Conservation (phyloP, 495 filamentous ascomycete genomes). For the Aspergillus sclerotioniger region DNA sequence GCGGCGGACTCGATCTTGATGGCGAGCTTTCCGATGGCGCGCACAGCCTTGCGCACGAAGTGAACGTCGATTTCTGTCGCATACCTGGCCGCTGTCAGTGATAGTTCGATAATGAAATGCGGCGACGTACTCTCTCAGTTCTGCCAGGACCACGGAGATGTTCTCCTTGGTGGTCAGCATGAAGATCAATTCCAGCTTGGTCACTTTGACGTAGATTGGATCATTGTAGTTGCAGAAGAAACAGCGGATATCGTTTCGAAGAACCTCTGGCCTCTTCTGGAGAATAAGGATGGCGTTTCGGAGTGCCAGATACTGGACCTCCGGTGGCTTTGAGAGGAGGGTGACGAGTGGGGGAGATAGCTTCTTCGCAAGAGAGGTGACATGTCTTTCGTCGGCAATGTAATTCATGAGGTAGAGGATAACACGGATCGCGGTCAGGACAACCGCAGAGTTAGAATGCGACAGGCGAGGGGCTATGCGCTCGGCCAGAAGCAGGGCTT, state of each 20-base stretch:
- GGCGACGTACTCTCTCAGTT: constrained; percentile 74
- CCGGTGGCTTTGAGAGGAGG: constrained; percentile 89
- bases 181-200: constrained; percentile 97
- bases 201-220: constrained; percentile 99
- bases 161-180: constrained; percentile 98
- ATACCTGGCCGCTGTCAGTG: constrained; percentile 51
- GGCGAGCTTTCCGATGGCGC: constrained; percentile 95
- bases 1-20: constrained; percentile 98
- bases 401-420: constrained; percentile 99
- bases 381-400: constrained; percentile 89
- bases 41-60: constrained; percentile 96
- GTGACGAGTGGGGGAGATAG: constrained; percentile 95
- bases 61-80: constrained; percentile 98
- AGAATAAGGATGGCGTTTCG: constrained; percentile 93
- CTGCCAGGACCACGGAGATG: constrained; percentile 91
- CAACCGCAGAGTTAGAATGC: constrained; percentile 94
- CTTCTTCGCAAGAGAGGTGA: constrained; percentile 84
- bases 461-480: constrained; percentile 90
- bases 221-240: constrained; percentile 99
- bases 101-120: background rate
- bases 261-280: constrained; percentile 87
- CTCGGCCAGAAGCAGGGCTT: constrained; percentile 87
- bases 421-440: constrained; percentile 91
- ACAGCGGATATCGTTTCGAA: constrained; percentile 94
- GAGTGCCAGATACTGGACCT: constrained; percentile 95